A percentile compares a stretch with the other conserved stretches of the same genome.
phyloP scores from a whole-genome alignment of 345 rosid genomes.

The Moricandia arvensis region DNA sequence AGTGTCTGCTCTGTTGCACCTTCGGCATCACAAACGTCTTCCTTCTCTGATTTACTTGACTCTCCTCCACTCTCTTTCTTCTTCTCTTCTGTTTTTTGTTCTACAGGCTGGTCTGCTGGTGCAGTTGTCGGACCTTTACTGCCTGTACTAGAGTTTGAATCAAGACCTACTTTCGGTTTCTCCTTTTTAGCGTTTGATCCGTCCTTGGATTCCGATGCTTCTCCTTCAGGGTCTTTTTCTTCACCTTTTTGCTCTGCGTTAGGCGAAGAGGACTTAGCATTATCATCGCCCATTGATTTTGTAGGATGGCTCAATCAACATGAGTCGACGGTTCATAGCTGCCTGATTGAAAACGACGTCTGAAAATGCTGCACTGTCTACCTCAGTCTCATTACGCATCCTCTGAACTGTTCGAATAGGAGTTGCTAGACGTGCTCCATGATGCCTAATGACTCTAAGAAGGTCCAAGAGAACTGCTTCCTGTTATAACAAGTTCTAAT shows the following conservation, averaged over 20 bases:
- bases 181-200: constrained; percentile 35
- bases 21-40: constrained; percentile 25
- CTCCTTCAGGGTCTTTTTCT: constrained; percentile 54
- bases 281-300: constrained; percentile 66
- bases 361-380: constrained; percentile 65
- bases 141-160: constrained; percentile 31
- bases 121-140: constrained; percentile 5
- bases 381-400: constrained; percentile 62
- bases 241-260: constrained; percentile 38
- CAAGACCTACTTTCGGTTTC: constrained; percentile 27
- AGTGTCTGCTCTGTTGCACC: constrained; percentile 16
- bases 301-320: constrained; percentile 76
- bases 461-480: constrained; percentile 91
- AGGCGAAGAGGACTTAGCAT: constrained; percentile 48
- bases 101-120: constrained; percentile 6
- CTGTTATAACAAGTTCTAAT: constrained; percentile 45
- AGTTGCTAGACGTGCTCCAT: constrained; percentile 85
- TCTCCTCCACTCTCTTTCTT: constrained; percentile 34
- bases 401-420: constrained; percentile 92
- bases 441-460: constrained; percentile 84
- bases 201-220: constrained; percentile 30
- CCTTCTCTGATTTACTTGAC: not conserved
- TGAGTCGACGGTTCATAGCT: constrained; percentile 51
- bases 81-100: constrained; percentile 36
- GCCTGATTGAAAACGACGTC: constrained; percentile 56